A percentile compares a stretch with the other conserved stretches of the same genome.
Conservation (phyloP, 306 rosid species). For the Geum urbanum region DNA sequence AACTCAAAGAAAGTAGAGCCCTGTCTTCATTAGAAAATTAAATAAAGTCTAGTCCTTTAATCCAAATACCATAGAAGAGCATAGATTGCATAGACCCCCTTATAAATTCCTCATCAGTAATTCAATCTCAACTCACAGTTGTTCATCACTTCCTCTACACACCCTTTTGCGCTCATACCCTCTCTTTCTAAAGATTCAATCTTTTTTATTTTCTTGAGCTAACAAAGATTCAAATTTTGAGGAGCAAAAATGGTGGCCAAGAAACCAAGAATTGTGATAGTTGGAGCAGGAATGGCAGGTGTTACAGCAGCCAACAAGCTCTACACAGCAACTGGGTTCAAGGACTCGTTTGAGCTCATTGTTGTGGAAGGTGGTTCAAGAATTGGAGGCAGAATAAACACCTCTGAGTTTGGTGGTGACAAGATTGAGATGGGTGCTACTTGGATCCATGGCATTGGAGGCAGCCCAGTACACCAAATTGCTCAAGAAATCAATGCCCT, state of each 20-base stretch:
- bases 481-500: conserved; percentile 68
- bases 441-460: conserved; percentile 97
- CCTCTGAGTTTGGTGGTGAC: conserved; percentile 88
- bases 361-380: conserved; percentile 86
- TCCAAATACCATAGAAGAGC: not conserved
- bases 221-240: conserved; percentile 6
- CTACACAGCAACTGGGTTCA: conserved; percentile 44
- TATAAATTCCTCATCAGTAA: conserved; percentile 57
- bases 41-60: conserved; percentile 6
- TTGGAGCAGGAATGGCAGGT: conserved; percentile 99
- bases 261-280: conserved; percentile 77
- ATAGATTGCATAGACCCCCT: conserved; percentile 23
- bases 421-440: conserved; percentile 96
- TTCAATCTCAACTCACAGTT: conserved; percentile 54
- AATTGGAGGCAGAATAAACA: conserved; percentile 90
- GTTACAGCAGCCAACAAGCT: conserved; percentile 90
- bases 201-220: not conserved
- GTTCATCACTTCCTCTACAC: conserved; percentile 20
- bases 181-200: not conserved
- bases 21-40: conserved; percentile 50
- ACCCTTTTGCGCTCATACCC: not conserved
- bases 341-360: conserved; percentile 62
- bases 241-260: conserved; percentile 56
- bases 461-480: conserved; percentile 76
- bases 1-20: conserved; percentile 44